Percentiles rank a stretch among this genome's conserved stretches.
Evolutionary conservation across 768 basidiomycete species (phyloP).

Genomic region (Leucosporidium creatinivorum): DNA sequence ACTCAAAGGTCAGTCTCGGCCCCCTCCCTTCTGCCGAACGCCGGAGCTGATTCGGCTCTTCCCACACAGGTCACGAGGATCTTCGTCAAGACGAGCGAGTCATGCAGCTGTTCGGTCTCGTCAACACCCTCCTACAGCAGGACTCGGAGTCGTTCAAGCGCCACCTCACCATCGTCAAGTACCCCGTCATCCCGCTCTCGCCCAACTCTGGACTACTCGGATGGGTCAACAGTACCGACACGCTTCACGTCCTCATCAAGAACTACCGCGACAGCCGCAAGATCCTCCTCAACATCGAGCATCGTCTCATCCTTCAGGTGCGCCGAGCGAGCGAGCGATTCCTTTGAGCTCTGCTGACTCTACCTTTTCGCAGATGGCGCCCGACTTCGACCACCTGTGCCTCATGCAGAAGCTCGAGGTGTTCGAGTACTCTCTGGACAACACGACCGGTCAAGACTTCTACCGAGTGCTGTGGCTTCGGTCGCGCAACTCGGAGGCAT

Average conservation of each 20-base stretch:
- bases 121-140: constrained; percentile 85
- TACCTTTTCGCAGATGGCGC: constrained; percentile 77
- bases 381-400: constrained; percentile 90
- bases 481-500: constrained; percentile 89
- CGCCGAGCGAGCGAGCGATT: constrained; percentile 20
- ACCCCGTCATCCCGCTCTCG: constrained; percentile 85
- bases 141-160: constrained; percentile 95
- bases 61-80: constrained; percentile 78
- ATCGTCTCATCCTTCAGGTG: constrained; percentile 96
- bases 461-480: constrained; percentile 96
- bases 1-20: constrained; percentile 62
- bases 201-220: constrained; percentile 90
- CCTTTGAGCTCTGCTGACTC: background rate
- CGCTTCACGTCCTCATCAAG: constrained; percentile 88
- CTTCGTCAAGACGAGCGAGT: constrained; percentile 97
- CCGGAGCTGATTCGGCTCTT: background rate
- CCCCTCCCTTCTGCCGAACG: background rate
- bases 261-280: constrained; percentile 86
- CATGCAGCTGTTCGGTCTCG: constrained; percentile 96
- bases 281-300: constrained; percentile 94
- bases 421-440: constrained; percentile 96
- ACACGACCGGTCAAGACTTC: constrained; percentile 95
- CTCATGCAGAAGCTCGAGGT: constrained; percentile 97
- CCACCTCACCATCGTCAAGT: constrained; percentile 87
- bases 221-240: constrained; percentile 94